These are phyloP conservation scores for Suillus subalutaceus DNA, from an alignment of 768 basidiomycete species.

Conservation along the genomic window DNA sequence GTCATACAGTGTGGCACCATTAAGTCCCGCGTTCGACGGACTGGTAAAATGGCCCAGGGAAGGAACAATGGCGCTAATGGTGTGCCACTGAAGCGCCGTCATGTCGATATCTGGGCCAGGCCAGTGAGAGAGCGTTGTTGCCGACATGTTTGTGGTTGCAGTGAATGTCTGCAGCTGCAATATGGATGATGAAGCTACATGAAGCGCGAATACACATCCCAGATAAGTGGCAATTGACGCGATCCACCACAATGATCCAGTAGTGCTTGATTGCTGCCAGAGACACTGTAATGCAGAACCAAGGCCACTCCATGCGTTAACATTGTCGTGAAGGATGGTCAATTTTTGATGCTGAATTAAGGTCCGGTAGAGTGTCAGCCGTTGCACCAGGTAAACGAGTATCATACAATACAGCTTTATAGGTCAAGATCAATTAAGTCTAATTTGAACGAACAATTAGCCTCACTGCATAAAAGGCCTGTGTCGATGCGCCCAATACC, in stretches of 20 bases:
- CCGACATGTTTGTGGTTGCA: neutral
- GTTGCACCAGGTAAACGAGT: conserved; percentile 17
- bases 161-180: conserved; percentile 13
- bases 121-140: neutral
- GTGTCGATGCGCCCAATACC: neutral
- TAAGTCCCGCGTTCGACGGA: conserved; percentile 2
- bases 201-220: conserved; percentile 5
- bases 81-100: conserved; percentile 2
- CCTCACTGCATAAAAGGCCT: conserved; percentile 14
- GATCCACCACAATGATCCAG: conserved; percentile 3
- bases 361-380: conserved; percentile 13
- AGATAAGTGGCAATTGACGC: conserved; percentile 11
- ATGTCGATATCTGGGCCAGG: neutral
- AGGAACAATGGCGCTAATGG: conserved; percentile 4
- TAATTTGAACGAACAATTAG: neutral
- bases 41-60: conserved; percentile 7
- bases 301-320: conserved; percentile 12
- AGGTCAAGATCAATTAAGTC: neutral
- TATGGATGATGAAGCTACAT: conserved; percentile 15
- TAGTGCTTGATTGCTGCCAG: conserved; percentile 9
- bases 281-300: conserved; percentile 10
- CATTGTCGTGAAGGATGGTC: conserved; percentile 8
- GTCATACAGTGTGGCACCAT: conserved; percentile 12
- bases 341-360: conserved; percentile 9
- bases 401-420: conserved; percentile 16